Percentiles rank a stretch among this genome's conserved stretches.
These are phyloP conservation scores for Guyanaporus albipodus DNA, from an alignment of 768 basidiomycete genomes.

Conservation along the genomic window DNA sequence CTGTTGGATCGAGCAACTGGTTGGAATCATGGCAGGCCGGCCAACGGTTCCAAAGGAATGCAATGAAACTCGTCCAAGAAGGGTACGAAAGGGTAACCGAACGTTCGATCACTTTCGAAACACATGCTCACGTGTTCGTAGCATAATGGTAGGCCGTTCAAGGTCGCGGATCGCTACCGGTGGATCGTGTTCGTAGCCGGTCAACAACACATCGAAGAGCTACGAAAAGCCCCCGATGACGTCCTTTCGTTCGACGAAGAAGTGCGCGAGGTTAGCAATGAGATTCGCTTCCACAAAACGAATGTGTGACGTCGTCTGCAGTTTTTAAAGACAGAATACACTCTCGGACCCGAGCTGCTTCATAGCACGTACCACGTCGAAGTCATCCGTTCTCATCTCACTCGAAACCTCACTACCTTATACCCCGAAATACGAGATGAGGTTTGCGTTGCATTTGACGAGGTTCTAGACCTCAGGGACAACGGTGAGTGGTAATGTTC, in stretches of 20 bases:
- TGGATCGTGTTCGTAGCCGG: slow-evolving; percentile 41
- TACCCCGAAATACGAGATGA: not conserved
- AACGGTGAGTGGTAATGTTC: not conserved
- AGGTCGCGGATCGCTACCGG: slow-evolving; percentile 21
- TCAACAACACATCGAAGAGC: slow-evolving; percentile 34
- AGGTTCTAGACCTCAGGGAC: not conserved
- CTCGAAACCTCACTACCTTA: not conserved
- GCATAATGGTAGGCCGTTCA: slow-evolving; percentile 32
- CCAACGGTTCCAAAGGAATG: slow-evolving; percentile 16
- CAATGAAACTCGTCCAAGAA: slow-evolving; percentile 26
- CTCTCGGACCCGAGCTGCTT: slow-evolving; percentile 31
- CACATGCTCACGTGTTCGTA: not conserved
- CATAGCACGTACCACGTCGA: slow-evolving; percentile 27
- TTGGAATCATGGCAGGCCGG: slow-evolving; percentile 29
- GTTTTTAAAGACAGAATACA: slow-evolving; percentile 37
- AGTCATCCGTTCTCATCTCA: slow-evolving; percentile 20
- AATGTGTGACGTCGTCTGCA: slow-evolving; percentile 14
- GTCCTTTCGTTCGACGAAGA: slow-evolving; percentile 35
- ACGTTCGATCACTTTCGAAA: too few relatives aligned
- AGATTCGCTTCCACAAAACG: not conserved
- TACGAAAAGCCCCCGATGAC: slow-evolving; percentile 39
- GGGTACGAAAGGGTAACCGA: slow-evolving; percentile 30
- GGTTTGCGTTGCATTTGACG: not conserved
- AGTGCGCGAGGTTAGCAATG: not conserved
- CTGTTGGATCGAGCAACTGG: slow-evolving; percentile 25